Evolutionary conservation across 2,329 filamentous ascomycete species (phyloP), one percentile per base, ranked within the genome.

Genomic region (Laburnicola sp.): DNA sequence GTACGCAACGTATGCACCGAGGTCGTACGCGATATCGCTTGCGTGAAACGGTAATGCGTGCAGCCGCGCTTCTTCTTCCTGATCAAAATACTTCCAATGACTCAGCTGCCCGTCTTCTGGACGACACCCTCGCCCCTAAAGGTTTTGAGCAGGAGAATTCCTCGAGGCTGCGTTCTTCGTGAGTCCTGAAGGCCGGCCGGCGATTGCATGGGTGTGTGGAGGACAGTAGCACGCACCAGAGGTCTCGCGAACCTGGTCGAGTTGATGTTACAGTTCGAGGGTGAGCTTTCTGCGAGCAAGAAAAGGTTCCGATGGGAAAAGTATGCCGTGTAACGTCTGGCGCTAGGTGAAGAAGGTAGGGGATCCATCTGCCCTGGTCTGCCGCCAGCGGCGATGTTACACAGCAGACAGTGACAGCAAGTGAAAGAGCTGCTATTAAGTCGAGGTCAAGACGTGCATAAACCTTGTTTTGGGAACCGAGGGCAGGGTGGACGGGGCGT

Each of bases 201-300:
- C 9, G 41, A 23, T 28, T 11, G 38, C 11, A 45, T 11, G 16
- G 30, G 36, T 6, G 34, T 42, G 39, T 6, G 10, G 8, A 23
- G 30, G 21, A 32, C 7, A 40, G 10, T 22, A 34, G 37, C 25
- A 32, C 25, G 39, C 44, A 37, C 34, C 32, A 26, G 40, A 21
- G 31, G 39, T 39, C 39, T 43, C 16, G 23, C 26, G 32, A 32
- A 32, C 47, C 56, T 47, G 36, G 48, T 44, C 46, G 38, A 53
- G n/a, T n/a, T n/a, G n/a, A n/a, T 16, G 52, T 55, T 57, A 49
- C 55, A 57, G 36, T 50, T 26, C 25, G 30, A 30, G 31, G 46
- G 25, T 25, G 25, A 45, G 40, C 23, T 54, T 25, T 22, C 32
- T 48, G 45, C 32, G 25, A 26, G 44, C 38, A 44, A 46, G 35